Evolutionary conservation across 1,284 basidiomycete species (phyloP), one percentile per base, ranked within the genome.

Genomic region (Exobasidium cylindrosporum): DNA sequence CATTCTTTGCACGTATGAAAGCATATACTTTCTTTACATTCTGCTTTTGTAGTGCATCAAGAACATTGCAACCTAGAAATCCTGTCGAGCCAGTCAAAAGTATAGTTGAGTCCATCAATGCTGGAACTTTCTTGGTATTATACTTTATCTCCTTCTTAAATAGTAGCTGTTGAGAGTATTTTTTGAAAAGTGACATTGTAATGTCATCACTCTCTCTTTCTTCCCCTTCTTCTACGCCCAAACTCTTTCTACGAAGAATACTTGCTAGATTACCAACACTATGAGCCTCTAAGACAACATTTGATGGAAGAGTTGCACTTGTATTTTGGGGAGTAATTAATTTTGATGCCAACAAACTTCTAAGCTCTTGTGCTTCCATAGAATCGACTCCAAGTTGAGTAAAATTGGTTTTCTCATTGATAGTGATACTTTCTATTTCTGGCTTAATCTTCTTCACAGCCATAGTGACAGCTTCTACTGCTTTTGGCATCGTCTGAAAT

Each of bases 331-430:
- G 21, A 10, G 47, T 7, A 23, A 7, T 21, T 14, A 50, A 21
- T 21, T 50, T 50, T 7, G 62, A 63, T 0, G 77, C 71, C 5
- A 82, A 57, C 10, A 63, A 63, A 0, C 57, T 60, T 3, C 86
- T 78, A 31, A 88, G 83, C 26, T 85, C 80, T 3, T 84, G 83
- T 14, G 84, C 85, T 66, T 85, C 83, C 10, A 87, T 75, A 7
- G 85, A 87, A 72, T 86, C 85, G 43, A 87, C 81, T 26, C 86
- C 86, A 30, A 83, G 81, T 6, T 79, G 65, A 60, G 84, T 83
- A 21, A 81, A 21, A 56, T 68, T 54, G 11, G 77, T 73, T 55
- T 81, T 78, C 35, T 77, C 68, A 29, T 82, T 71, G 17, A 49
- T 57, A 3, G 53, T 17, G 10, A 10, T 40, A 17, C 17, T 17